Evolutionary conservation across 129 eudicot species (phyloP), one percentile per base, ranked within the genome.

Genomic region (Tanacetum coccineum): DNA sequence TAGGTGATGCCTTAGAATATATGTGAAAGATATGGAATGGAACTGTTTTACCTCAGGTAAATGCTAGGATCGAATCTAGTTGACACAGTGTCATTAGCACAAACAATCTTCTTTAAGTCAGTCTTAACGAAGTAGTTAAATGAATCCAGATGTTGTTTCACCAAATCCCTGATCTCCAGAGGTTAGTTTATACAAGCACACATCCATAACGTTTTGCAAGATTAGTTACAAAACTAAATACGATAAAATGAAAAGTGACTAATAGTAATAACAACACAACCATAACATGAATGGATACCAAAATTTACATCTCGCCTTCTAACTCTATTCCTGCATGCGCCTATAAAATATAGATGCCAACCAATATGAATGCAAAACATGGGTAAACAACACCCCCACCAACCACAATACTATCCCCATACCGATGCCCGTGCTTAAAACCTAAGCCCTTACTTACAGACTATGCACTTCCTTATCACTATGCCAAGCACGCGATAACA

Each of bases 61-160:
- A 88, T 70, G 13, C 18, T 70, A 13, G 78, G 80, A 61, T 86
- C 85, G 32, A 0, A 12, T 45, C 8, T 73, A 42, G 86, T 76
- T 32, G 68, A 66, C 77, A 88, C 82, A 30, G 40, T 56, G 62
- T 70, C 71, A 67, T 93, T 93, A 17, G 90, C 95, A 36, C 72
- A 73, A 15, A 93, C 91, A 65, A 93, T 88, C 81, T 93, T 86
- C 74, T 86, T 84, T 14, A 93, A 84, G 46, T 74, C 91, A 4
- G 81, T 93, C 64, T 54, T 80, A 17, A 86, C 78, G 69, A 93
- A 93, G 74, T 82, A 88, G 76, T 93, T 88, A 57, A 80, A 93
- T 44, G 98, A 93, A 25, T 88, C 96, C 75, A 93, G 65, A 74
- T 93, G 98, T 56, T 88, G 86, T 70, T 86, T 93, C 79, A 88